A percentile compares a stretch with the other conserved stretches of the same genome.
These are phyloP conservation scores for Apiospora arundinis DNA, from an alignment of 2,329 filamentous ascomycete genomes.

Conservation along the genomic window DNA sequence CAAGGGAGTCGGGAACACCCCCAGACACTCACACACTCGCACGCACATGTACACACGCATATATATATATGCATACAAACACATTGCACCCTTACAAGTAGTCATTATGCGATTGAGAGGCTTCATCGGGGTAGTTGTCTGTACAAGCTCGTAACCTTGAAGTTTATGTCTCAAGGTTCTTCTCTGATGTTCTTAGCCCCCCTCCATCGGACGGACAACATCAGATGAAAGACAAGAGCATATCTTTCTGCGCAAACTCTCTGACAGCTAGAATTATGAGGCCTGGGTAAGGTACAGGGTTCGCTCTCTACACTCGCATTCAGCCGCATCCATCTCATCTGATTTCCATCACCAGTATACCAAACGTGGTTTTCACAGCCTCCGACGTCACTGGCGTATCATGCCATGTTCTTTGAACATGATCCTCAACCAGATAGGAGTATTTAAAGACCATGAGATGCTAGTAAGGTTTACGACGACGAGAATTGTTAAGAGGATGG, in stretches of 20 bases:
- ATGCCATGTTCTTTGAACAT: not conserved
- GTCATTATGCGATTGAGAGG: not conserved
- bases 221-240: not conserved
- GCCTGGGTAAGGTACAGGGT: not conserved
- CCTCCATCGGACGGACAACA: not conserved
- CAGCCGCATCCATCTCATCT: not conserved
- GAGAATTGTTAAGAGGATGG: not conserved
- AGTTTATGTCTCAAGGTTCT: not conserved
- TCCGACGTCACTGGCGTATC: not conserved
- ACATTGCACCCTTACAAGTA: no score
- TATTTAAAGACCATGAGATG: not conserved
- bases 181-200: not conserved
- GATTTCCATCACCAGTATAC: no score
- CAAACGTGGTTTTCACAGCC: no score
- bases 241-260: not conserved
- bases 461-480: not conserved
- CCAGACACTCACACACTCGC: no score
- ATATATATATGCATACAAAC: not conserved
- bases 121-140: not conserved
- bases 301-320: not conserved
- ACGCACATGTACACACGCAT: no score
- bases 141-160: conserved; percentile 3
- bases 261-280: no score
- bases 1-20: not conserved
- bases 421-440: no score